phyloP scores from a whole-genome alignment of 1,139 yeast species.

The Candida tunisiensis region DNA sequence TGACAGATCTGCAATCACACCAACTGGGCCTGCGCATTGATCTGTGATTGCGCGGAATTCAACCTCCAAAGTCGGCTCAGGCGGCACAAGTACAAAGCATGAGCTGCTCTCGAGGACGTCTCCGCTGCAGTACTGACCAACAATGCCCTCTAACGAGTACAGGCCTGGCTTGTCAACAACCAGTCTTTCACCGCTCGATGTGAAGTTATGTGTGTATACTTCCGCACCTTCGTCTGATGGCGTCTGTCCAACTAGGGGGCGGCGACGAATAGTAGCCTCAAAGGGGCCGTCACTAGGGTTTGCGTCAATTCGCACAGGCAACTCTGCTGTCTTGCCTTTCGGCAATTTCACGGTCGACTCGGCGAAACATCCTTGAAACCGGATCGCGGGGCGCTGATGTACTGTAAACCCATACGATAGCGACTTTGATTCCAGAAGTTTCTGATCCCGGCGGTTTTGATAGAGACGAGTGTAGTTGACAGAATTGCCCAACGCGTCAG shows the following conservation, averaged over 20 bases:
- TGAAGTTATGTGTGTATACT: neutral
- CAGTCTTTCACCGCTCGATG: neutral
- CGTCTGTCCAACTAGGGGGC: neutral
- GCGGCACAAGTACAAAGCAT: conserved; percentile 27
- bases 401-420: conserved; percentile 35
- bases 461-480: conserved; percentile 30
- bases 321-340: conserved; percentile 11
- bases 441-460: conserved; percentile 16
- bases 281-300: neutral
- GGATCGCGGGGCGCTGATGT: conserved; percentile 43
- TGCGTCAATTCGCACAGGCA: conserved; percentile 8
- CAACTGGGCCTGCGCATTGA: conserved; percentile 85
- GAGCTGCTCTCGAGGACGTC: conserved; percentile 29
- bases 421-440: conserved; percentile 7
- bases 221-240: neutral
- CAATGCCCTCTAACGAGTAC: conserved; percentile 35
- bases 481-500: conserved; percentile 61
- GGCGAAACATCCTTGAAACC: conserved; percentile 19
- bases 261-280: neutral
- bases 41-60: conserved; percentile 43
- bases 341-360: conserved; percentile 18
- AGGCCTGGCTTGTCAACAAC: conserved; percentile 40
- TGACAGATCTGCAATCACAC: conserved; percentile 51
- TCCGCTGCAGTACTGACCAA: conserved; percentile 51
- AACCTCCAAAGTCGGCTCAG: conserved; percentile 28